These are phyloP conservation scores for Candida ascalaphidarum DNA, from an alignment of 805 yeast genomes.

Conservation along the genomic window DNA sequence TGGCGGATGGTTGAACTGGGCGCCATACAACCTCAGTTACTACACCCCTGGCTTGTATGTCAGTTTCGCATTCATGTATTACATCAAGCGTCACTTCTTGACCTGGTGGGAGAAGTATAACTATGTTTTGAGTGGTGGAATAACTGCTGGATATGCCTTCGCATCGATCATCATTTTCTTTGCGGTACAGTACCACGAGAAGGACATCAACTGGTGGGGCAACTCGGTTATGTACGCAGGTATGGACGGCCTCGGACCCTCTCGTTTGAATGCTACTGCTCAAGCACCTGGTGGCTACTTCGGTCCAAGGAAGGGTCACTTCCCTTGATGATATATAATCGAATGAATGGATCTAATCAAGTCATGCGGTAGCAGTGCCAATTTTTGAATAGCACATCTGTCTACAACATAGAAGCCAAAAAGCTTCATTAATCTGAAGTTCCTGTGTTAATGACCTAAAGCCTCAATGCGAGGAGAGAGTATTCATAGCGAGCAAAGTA, in stretches of 20 bases:
- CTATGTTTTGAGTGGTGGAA: conserved; percentile 20
- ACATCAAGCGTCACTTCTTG: conserved; percentile 16
- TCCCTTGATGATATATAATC: conserved; percentile 8
- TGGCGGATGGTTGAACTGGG: conserved; percentile 21
- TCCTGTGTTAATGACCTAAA: too few relatives aligned
- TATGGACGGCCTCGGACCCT: conserved; percentile 6
- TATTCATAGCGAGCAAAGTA: too few relatives aligned
- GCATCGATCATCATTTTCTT: conserved; percentile 26
- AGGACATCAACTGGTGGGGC: conserved; percentile 24
- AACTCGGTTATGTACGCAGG: conserved; percentile 11
- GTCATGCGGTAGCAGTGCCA: too few relatives aligned
- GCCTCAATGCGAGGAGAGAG: too few relatives aligned
- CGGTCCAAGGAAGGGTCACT: conserved; percentile 11
- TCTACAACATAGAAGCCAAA: too few relatives aligned
- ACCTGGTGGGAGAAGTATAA: conserved; percentile 30
- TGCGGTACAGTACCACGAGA: conserved; percentile 23
- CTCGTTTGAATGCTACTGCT: conserved; percentile 1
- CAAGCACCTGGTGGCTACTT: conserved; percentile 13
- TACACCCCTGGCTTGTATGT: conserved; percentile 20
- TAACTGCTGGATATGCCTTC: conserved; percentile 27
- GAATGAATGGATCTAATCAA: too few relatives aligned
- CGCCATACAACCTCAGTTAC: conserved; percentile 26
- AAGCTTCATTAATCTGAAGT: too few relatives aligned
- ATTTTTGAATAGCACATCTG: too few relatives aligned
- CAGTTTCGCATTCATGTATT: conserved; percentile 18